Base-by-base conservation (phyloP, 352 stramenopile genomes). In the Phytophthora hibernalis region DNA sequence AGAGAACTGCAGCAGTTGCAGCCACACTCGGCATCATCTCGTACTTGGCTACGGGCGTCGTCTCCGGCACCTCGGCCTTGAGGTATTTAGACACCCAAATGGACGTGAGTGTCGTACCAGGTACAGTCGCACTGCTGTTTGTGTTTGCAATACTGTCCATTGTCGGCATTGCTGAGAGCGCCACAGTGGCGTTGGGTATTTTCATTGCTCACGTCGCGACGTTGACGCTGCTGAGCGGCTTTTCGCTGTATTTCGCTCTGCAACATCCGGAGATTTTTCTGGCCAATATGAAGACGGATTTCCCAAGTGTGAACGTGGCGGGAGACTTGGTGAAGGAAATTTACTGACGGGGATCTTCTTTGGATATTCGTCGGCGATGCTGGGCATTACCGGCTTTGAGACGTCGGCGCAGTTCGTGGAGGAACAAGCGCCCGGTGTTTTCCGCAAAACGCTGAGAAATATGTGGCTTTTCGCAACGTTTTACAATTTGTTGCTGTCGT, bases 301-400 rank as follows among this genome's bases (percentile, higher is more conserved):
- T 89, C 54, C 89, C 89, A 2, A 61, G 65, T 52, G 64, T 82
- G 13, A 72, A 80, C 45, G 69, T 82, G 2, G 74, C 71, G 0
- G 70, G 63, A 0, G 51, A 76, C 7, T 33, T 77, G 30, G 69
- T 96, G 0, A 75, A 88, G 42, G 82, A 16, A 89, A 85, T 45
- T 22, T 87, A 30, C 35, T 82, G 26, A 89, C 80, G 0, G 85
- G 82, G 4, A 75, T 93, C 22, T 93, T 93, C 61, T 96, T 89
- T 51, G 89, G 89, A 40, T 92, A 90, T 52, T 83, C 74, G 26
- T 86, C 81, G 11, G 90, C 91, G 3, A 97, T 98, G 87, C 76
- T 98, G 18, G 92, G 92, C 51, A 93, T 97, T 55, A 95, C 83
- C 13, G 92, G 92, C 22, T 98, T 98, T 54, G 92, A 98, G 75